phyloP scores from a whole-genome alignment of 192 early-diverging fungal genomes.

The Linderina pennispora region DNA sequence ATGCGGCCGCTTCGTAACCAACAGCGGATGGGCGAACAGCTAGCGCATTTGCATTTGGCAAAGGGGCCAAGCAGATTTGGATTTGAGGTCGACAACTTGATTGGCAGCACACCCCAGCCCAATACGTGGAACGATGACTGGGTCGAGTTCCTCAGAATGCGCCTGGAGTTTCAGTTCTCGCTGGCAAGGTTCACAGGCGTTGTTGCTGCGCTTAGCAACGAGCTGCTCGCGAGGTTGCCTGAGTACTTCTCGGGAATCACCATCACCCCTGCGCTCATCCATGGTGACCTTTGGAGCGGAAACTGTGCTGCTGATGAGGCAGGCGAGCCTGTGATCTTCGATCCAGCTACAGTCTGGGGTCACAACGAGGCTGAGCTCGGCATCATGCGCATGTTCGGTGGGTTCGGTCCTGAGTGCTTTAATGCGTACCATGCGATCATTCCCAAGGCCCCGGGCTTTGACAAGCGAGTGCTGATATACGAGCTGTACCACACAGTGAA shows the following conservation, averaged over 20 bases:
- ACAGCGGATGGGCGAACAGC: constrained; percentile 10
- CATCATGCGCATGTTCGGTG: constrained; percentile 33
- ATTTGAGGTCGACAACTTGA: constrained; percentile 19
- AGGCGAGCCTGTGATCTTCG: constrained; percentile 22
- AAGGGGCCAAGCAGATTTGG: constrained; percentile 21
- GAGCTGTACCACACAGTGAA: constrained; percentile 35
- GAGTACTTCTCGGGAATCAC: constrained; percentile 13
- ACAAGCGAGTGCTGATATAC: constrained; percentile 15
- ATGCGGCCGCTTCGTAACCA: constrained; percentile 10
- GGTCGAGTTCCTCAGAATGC: constrained; percentile 17
- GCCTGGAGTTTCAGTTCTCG: constrained; percentile 22
- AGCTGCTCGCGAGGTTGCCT: constrained; percentile 15
- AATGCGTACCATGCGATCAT: constrained; percentile 20
- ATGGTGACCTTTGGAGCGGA: constrained; percentile 30
- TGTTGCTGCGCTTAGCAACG: neutral
- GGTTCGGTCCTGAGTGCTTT: constrained; percentile 8
- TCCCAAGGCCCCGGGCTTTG: constrained; percentile 17
- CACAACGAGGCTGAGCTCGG: constrained; percentile 35
- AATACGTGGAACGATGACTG: constrained; percentile 25
- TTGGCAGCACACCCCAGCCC: constrained; percentile 24
- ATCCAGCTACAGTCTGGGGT: constrained; percentile 32
- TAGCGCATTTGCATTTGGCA: constrained; percentile 14
- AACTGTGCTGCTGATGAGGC: constrained; percentile 15
- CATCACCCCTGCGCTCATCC: constrained; percentile 20
- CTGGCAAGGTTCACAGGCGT: constrained; percentile 3